Evolutionary conservation across 306 rosid species (phyloP), one percentile per base, ranked within the genome.

Genomic region (Amphicarpaea edgeworthii): DNA sequence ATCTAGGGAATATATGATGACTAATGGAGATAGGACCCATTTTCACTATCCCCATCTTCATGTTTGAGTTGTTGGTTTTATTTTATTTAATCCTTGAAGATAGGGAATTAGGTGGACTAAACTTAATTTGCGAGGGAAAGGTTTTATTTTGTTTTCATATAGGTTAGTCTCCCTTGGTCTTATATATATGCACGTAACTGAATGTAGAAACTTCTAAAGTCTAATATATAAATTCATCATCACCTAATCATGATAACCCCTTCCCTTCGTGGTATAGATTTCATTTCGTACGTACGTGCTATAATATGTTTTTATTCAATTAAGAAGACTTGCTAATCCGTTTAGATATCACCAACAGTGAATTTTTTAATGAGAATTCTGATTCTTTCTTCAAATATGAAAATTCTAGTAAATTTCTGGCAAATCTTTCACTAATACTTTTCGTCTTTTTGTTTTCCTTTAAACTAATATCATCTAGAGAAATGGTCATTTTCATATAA

Each of bases 61-160:
- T 62, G 1, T 41, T 66, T 66, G 46, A 11, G n/a, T n/a, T n/a
- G n/a, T n/a, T n/a, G n/a, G n/a, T n/a, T n/a, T n/a, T n/a, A n/a
- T 46, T 63, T 70, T 76, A 8, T 70, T 51, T 53, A 76, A 70
- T 64, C 81, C 70, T 63, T 61, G 1, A 53, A 59, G 17, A 55
- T 53, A 12, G 16, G 65, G 58, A 76, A 63, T 76, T 81, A 70
- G 78, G 81, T 76, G 73, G 60, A 49, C 54, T 81, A 26, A n/a
- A 21, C 51, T 37, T n/a, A n/a, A n/a, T n/a, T 58, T 60, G 21
- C 19, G 26, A 0, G 16, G 26, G 20, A 58, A 64, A 73, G 6
- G 4, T 74, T 40, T 75, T 50, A 2, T 76, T 81, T 81, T 68
- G 20, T 58, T 74, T 68, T 68, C 7, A 67, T 30, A 1, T 20